Conservation (phyloP, 2,329 filamentous ascomycete genomes). For the Epichloe gansuensis region DNA sequence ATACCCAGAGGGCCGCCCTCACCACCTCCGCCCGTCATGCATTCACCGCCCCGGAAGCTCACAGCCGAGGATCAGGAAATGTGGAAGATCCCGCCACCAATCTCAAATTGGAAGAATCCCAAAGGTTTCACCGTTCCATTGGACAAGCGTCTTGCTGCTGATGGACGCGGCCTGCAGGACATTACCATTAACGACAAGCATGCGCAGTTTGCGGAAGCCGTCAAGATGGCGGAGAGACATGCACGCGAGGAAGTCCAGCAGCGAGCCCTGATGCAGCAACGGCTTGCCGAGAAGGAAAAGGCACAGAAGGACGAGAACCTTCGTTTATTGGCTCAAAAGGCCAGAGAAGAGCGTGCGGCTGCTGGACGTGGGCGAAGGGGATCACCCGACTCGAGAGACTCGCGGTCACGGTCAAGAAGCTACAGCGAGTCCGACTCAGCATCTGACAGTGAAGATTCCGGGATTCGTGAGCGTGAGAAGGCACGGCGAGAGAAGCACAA, state of each 20-base stretch:
- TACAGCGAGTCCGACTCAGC: slow-evolving; percentile 41
- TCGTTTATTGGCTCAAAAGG: slow-evolving; percentile 78
- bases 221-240: slow-evolving; percentile 90
- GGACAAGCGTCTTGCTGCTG: slow-evolving; percentile 89
- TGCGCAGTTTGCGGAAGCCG: slow-evolving; percentile 84
- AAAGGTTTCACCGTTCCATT: slow-evolving; percentile 95
- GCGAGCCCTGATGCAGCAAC: slow-evolving; percentile 87
- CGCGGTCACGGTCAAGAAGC: slow-evolving; percentile 29
- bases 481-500: slow-evolving; percentile 65
- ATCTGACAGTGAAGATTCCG: slow-evolving; percentile 51
- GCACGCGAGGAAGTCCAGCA: slow-evolving; percentile 92
- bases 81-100: slow-evolving; percentile 77
- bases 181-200: slow-evolving; percentile 98
- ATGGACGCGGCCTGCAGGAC: slow-evolving; percentile 84
- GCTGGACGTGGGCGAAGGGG: slow-evolving; percentile 31
- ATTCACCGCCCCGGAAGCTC: slow-evolving; percentile 85
- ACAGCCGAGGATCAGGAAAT: slow-evolving; percentile 95
- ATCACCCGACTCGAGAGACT: slow-evolving; percentile 27
- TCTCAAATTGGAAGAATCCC: slow-evolving; percentile 99
- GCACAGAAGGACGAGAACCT: slow-evolving; percentile 86
- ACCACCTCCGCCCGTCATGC: slow-evolving; percentile 87
- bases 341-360: slow-evolving; percentile 64
- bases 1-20: slow-evolving; percentile 87
- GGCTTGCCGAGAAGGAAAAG: slow-evolving; percentile 93
- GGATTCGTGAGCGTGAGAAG: slow-evolving; percentile 62